Percentiles rank a stretch among this genome's conserved stretches.
Evolutionary conservation across 768 basidiomycete genomes (phyloP).

Genomic region (Lactifluus pinguis): DNA sequence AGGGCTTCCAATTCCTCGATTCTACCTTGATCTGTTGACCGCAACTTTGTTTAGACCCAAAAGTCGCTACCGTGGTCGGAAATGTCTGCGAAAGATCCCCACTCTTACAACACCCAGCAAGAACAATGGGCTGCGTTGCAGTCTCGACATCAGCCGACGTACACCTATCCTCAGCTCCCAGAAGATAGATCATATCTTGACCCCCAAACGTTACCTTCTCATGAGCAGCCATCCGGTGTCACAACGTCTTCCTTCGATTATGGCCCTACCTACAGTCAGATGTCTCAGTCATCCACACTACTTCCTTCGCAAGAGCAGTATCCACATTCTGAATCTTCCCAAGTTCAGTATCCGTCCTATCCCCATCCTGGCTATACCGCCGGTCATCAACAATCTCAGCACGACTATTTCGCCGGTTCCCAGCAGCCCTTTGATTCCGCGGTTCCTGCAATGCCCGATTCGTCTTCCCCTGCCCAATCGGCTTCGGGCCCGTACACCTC

Average conservation of each 20-base stretch:
- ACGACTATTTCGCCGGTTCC: neutral
- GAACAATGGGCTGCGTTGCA: constrained; percentile 1
- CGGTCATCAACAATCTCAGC: neutral
- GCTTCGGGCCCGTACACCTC: neutral
- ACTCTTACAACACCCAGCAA: neutral
- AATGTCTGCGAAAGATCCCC: constrained; percentile 1
- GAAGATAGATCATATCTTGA: neutral
- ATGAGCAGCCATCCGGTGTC: neutral
- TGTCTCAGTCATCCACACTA: constrained; percentile 6
- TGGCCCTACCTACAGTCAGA: constrained; percentile 2
- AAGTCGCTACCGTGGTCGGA: neutral
- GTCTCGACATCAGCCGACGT: neutral
- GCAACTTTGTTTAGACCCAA: neutral
- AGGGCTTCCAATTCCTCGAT: neutral
- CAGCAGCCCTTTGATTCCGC: constrained; percentile 1
- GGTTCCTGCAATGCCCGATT: neutral
- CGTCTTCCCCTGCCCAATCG: neutral
- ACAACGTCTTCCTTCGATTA: constrained; percentile 4
- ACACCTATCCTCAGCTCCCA: neutral
- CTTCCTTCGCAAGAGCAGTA: constrained; percentile 1
- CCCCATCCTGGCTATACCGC: constrained; percentile 2
- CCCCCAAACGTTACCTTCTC: neutral
- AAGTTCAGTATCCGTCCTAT: constrained; percentile 2
- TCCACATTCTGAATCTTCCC: neutral
- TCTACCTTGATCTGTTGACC: neutral